A percentile compares a stretch with the other conserved stretches of the same genome.
These are phyloP conservation scores for Fusarium gaditjirri DNA, from an alignment of 2,329 filamentous ascomycete genomes.

Conservation along the genomic window DNA sequence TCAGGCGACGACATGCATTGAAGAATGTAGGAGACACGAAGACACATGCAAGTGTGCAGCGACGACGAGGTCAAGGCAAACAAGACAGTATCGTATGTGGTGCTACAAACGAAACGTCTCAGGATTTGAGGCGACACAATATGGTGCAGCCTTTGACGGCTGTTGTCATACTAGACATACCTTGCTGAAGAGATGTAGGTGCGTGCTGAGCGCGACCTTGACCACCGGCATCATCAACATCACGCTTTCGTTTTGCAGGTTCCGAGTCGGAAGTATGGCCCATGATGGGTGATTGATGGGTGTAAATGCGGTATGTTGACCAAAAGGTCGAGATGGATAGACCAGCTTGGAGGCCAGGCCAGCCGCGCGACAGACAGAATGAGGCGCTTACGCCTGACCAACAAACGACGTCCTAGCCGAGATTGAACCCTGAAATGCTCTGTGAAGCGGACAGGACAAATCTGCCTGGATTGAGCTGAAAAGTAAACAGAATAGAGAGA, in stretches of 20 bases:
- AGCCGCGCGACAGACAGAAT: not conserved
- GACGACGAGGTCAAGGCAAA: conserved; percentile 1
- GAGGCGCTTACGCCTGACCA: conserved; percentile 14
- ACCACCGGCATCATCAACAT: conserved; percentile 56
- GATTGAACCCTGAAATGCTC: conserved; percentile 17
- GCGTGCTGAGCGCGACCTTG: conserved; percentile 56
- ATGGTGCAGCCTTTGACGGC: conserved; percentile 28
- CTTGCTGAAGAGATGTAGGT: conserved; percentile 54
- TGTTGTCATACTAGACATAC: conserved; percentile 51
- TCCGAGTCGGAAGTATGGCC: conserved; percentile 56
- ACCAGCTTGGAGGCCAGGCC: not conserved
- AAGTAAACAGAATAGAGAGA: not conserved
- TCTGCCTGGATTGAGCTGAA: not conserved
- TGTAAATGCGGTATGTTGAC: conserved; percentile 14
- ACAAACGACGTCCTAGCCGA: conserved; percentile 4
- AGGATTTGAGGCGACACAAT: conserved; percentile 30
- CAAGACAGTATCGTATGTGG: conserved; percentile 8
- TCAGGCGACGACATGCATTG: conserved; percentile 16
- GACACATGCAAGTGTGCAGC: conserved; percentile 5
- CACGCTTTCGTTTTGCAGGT: conserved; percentile 61
- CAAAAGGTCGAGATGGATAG: not conserved
- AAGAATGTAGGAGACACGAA: conserved; percentile 8
- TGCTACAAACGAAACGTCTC: conserved; percentile 36
- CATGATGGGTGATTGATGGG: conserved; percentile 46
- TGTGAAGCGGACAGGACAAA: not conserved